Evolutionary conservation across 176 grass and related monocot genomes (phyloP), one percentile per base, ranked within the genome.

Genomic region (Cenchrus americanus): DNA sequence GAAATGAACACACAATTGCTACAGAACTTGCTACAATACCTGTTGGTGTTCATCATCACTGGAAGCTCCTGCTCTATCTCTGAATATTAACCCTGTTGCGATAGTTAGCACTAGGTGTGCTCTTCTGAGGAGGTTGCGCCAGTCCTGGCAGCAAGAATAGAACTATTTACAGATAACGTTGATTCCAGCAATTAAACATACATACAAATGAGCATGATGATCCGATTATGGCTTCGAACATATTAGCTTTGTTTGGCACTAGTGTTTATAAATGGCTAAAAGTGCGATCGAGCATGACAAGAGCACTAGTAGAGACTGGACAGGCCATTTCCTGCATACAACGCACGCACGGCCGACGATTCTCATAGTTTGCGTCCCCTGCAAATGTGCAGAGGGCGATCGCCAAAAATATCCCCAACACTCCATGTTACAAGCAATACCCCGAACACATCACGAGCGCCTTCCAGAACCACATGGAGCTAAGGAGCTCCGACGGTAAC

Each of bases 21-120:
- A 10, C 52, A 61, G 27, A n/a, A 71, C 55, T 30, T 76, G 53
- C 8, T 71, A 14, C 11, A 53, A 48, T 90, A 93, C 91, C 88
- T 73, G 62, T 44, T 66, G 62, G 0, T 66, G 74, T 32, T 64
- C 84, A 62, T 84, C 77, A 14, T 86, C 83, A 14, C 48, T 22
- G 21, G 82, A 83, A 55, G 71, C 44, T 21, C 46, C 24, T 17
- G 70, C n/a, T 26, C 47, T 34, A 21, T 91, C 85, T 78, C 78
- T 92, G 61, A 21, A 55, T 13, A 76, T 70, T 85, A 27, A 61
- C 53, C 5, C 64, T 44, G 19, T 81, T 71, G 55, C 60, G 62
- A 59, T 12, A 22, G 83, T 84, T 79, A 51, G 57, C 47, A 65
- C 62, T 79, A 11, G 82, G 71, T 76, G 80, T 34, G 5, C 78